Base-by-base conservation (phyloP, 371 early-diverging fungal species). In the Mucor circinelloides region DNA sequence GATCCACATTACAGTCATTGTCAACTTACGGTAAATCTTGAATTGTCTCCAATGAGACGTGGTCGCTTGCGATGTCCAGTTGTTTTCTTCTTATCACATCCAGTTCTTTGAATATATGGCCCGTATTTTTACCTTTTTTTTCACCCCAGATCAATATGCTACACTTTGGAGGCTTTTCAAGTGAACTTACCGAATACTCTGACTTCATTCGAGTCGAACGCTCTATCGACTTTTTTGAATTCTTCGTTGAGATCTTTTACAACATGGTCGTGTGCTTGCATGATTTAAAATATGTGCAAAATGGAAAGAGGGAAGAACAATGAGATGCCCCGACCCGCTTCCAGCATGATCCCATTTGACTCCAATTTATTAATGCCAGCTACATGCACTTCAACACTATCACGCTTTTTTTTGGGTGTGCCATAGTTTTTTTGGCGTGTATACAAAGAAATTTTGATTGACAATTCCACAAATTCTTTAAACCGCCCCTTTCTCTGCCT, bases 1-100 rank as follows among this genome's bases (percentile, higher is more conserved):
- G 34, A 9, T 34, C 9, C 34, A 34, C 34, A 34, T 3, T 9
- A 34, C 5, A 8, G 34, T 9, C 34, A 6, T 4, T 9, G 7
- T 17, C 21, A 13, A 23, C 54, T 64, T 71, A 71, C 72, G 55
- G 68, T 64, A 67, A 59, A 61, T 71, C 72, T 48, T 54, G 28
- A 27, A 64, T 63, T 0, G 64, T 40, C 23, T 71, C 68, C 38
- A 71, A 56, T 5, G 64, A 67, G 9, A 71, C 68, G 67, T 71
- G 72, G 2, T 71, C 68, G 25, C 64, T 68, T 2, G 72, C 72
- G 6, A 71, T 46, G 19, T 71, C 60, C 30, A 71, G 67, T 27
- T 71, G 72, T 23, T 71, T 71, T 50, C 64, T 64, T 61, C 68
- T 44, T 6, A 71, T 67, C n/a, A 60, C 52, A 71, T 71, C 64